Conservation (phyloP, 2,329 filamentous ascomycete species). For the Clarireedia sp. region DNA sequence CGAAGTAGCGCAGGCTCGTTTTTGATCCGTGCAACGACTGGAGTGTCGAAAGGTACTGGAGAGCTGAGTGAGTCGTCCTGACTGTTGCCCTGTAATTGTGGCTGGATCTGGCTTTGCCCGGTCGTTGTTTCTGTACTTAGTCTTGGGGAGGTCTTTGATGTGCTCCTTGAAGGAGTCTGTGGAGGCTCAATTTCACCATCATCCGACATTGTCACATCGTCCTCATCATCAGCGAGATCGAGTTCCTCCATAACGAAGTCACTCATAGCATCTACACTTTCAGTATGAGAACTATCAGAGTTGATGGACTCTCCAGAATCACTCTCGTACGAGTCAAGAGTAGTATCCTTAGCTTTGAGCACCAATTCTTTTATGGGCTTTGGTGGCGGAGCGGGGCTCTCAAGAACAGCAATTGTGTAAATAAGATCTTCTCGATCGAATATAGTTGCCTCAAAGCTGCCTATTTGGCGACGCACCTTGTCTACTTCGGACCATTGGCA, state of each 20-base stretch:
- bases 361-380: conserved; percentile 11
- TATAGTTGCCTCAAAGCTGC: conserved; percentile 56
- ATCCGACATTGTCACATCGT: conserved; percentile 14
- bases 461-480: conserved; percentile 48
- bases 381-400: conserved; percentile 36
- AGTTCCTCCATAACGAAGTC: conserved; percentile 41
- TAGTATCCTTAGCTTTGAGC: conserved; percentile 11
- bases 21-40: neutral
- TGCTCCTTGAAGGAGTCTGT: neutral
- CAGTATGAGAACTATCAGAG: conserved; percentile 14
- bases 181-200: too few relatives aligned
- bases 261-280: conserved; percentile 38
- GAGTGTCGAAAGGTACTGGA: neutral
- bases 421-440: conserved; percentile 47
- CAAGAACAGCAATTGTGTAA: conserved; percentile 43
- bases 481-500: conserved; percentile 44
- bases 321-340: conserved; percentile 8
- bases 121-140: neutral
- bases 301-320: conserved; percentile 23
- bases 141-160: neutral
- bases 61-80: neutral
- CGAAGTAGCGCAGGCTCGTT: neutral
- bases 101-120: neutral
- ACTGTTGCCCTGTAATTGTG: neutral
- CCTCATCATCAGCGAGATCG: conserved; percentile 22